These are phyloP conservation scores for Hygrophorus pudorinus DNA, from an alignment of 768 basidiomycete species.

Conservation along the genomic window DNA sequence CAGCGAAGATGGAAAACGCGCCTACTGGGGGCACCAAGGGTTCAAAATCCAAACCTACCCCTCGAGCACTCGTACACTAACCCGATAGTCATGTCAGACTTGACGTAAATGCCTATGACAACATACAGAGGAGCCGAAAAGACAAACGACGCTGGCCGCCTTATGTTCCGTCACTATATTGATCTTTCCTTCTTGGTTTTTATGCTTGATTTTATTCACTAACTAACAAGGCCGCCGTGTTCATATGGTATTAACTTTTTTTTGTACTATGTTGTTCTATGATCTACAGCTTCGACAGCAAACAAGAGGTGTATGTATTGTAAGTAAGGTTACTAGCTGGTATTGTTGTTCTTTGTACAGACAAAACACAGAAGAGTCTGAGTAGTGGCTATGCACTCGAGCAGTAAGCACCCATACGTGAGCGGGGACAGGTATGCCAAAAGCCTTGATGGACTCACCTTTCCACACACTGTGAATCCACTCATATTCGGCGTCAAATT, in stretches of 20 bases:
- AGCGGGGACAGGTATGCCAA: neutral
- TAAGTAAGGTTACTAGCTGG: no score
- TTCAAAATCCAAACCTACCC: constrained; percentile 6
- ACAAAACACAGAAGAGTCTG: no score
- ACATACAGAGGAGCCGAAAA: no score
- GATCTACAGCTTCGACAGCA: no score
- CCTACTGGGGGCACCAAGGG: constrained; percentile 32
- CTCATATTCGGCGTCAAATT: neutral
- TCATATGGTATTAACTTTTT: no score
- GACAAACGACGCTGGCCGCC: no score
- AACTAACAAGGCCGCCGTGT: neutral
- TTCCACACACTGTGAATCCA: constrained; percentile 1
- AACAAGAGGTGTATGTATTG: no score
- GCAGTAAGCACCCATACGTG: neutral
- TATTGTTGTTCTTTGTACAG: no score
- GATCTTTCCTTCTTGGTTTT: no score
- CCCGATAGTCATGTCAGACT: neutral
- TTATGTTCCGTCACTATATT: no score
- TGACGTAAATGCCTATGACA: neutral
- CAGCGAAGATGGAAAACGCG: constrained; percentile 56
- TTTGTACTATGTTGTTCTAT: no score
- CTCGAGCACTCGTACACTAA: constrained; percentile 1
- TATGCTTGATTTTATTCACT: neutral
- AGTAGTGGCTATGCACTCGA: no score
- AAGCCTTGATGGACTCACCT: neutral